Evolutionary conservation across 164 flowering plant species (phyloP).

Genomic region (Annona cherimola): DNA sequence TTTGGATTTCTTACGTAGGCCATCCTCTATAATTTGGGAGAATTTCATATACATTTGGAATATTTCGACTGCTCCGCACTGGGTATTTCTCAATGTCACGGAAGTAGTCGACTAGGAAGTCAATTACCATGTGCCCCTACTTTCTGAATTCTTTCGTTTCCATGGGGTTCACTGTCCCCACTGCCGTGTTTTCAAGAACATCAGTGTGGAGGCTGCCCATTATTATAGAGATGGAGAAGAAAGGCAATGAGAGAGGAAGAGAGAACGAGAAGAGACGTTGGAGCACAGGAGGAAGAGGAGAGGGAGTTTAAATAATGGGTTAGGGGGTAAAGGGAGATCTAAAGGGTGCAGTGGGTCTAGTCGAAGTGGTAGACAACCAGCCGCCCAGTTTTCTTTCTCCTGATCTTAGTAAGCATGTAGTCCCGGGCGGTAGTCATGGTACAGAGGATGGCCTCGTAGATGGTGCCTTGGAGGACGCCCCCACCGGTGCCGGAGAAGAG

Average conservation of each 20-base stretch:
- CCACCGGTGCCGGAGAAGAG: constrained; percentile 58
- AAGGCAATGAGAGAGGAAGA: not conserved
- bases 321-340: not conserved
- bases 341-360: constrained; percentile 30
- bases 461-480: constrained; percentile 64
- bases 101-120: constrained; percentile 66
- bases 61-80: constrained; percentile 34
- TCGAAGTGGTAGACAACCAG: constrained; percentile 33
- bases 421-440: constrained; percentile 54
- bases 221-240: not conserved
- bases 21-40: constrained; percentile 23
- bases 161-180: constrained; percentile 29
- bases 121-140: constrained; percentile 52
- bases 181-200: constrained; percentile 9
- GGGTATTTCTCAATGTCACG: constrained; percentile 46
- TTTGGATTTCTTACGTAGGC: constrained; percentile 52
- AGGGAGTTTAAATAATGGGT: not conserved
- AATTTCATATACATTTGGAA: too few species aligned
- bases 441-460: constrained; percentile 56
- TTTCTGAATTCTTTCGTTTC: constrained; percentile 57
- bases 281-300: not conserved
- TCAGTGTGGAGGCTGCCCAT: constrained; percentile 29
- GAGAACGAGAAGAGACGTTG: not conserved
- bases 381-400: constrained; percentile 24
- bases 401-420: constrained; percentile 22